A percentile compares a stretch with the other conserved stretches of the same genome.
phyloP scores from a whole-genome alignment of 2,329 filamentous ascomycete species.

The Fusarium nisikadoi region DNA sequence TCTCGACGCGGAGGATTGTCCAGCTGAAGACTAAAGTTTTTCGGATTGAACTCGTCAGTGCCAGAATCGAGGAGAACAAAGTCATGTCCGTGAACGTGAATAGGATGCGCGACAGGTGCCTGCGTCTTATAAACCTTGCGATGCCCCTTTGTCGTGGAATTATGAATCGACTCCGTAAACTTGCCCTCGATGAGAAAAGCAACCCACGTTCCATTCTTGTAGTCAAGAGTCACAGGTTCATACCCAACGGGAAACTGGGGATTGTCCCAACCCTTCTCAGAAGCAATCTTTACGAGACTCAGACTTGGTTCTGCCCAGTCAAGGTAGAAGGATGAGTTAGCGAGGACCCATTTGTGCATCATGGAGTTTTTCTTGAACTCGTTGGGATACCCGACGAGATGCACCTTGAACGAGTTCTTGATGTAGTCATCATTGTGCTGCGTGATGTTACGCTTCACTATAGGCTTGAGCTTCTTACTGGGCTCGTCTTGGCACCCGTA shows the following conservation, averaged over 20 bases:
- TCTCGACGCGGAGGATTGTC: not conserved
- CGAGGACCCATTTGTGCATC: slow-evolving; percentile 5
- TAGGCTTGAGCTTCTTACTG: not conserved
- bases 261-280: not conserved
- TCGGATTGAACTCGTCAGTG: not conserved
- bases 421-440: not conserved
- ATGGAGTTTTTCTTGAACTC: not conserved
- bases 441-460: not conserved
- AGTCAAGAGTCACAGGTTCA: not conserved
- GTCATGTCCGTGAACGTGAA: not conserved
- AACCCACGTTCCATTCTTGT: not conserved
- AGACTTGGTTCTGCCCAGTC: slow-evolving; percentile 5
- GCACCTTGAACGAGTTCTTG: not conserved
- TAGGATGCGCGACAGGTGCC: not conserved
- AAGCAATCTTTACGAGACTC: slow-evolving; percentile 3
- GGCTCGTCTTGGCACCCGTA: not conserved
- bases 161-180: not conserved
- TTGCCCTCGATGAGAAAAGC: slow-evolving; percentile 1
- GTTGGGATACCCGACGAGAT: not conserved
- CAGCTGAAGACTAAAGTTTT: not conserved
- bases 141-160: not conserved
- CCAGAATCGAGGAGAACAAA: not conserved
- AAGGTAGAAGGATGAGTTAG: not conserved
- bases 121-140: slow-evolving; percentile 2
- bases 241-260: not conserved